Evolutionary conservation across 2,329 filamentous ascomycete species (phyloP).

Genomic region (Podosphaera xanthii): DNA sequence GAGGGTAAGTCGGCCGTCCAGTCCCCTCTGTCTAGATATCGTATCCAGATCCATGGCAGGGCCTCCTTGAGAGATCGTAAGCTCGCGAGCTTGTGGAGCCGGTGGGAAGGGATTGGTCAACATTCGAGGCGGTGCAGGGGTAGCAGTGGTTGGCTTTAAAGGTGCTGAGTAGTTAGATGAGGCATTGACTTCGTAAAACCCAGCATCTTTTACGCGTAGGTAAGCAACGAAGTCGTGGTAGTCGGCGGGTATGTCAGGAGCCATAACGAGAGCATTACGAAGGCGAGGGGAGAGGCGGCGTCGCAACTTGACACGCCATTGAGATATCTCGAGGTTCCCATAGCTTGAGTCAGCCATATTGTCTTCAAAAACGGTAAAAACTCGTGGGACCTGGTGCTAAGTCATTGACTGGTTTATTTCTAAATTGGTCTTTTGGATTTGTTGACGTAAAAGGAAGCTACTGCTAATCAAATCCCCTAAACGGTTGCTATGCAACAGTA

Average conservation of each 20-base stretch:
- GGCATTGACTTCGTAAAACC: background rate
- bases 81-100: background rate
- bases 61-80: background rate
- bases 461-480: too few species aligned
- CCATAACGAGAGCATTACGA: background rate
- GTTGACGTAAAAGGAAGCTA: too few species aligned
- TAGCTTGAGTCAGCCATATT: background rate
- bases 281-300: background rate
- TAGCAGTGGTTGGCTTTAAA: too few species aligned
- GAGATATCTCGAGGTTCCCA: background rate
- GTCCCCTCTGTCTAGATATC: background rate
- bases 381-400: background rate
- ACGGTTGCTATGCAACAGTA: too few species aligned
- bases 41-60: background rate
- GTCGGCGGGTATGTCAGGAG: background rate
- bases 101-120: background rate
- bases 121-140: background rate
- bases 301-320: background rate
- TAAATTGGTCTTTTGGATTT: too few species aligned
- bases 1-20: background rate
- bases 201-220: background rate
- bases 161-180: background rate
- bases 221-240: background rate
- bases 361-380: background rate
- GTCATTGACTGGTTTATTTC: too few species aligned